Evolutionary conservation across 495 filamentous ascomycete genomes (phyloP).

Genomic region (Hypoxylon fragiforme): DNA sequence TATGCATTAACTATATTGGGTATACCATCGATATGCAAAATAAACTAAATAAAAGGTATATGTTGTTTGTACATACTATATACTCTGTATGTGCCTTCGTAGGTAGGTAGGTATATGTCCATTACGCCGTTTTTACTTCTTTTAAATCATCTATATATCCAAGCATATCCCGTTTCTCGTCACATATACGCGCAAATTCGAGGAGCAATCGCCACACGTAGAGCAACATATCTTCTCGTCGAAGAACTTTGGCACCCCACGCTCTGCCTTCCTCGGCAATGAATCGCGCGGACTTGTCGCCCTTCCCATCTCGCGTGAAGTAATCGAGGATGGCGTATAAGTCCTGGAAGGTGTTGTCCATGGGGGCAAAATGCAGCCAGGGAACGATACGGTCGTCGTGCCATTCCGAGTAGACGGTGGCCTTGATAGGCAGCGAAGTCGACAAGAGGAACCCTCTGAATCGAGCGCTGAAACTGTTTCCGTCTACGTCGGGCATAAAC

Average conservation of each 20-base stretch:
- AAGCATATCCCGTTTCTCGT: conserved; percentile 63
- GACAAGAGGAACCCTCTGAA: conserved; percentile 63
- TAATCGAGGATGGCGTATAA: conserved; percentile 71
- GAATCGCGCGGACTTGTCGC: conserved; percentile 39
- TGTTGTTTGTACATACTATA: not conserved
- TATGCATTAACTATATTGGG: not conserved
- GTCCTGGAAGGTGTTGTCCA: conserved; percentile 72
- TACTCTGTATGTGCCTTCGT: not conserved
- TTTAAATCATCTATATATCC: conserved; percentile 57
- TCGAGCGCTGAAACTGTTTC: conserved; percentile 65
- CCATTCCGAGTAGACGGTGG: conserved; percentile 68
- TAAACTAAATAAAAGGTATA: not conserved
- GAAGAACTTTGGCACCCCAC: conserved; percentile 68
- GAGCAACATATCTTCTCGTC: conserved; percentile 71
- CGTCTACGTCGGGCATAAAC: conserved; percentile 63
- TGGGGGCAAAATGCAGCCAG: conserved; percentile 68
- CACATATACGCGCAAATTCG: conserved; percentile 70
- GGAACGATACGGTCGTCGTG: conserved; percentile 63
- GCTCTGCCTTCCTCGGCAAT: conserved; percentile 65
- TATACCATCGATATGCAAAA: not conserved
- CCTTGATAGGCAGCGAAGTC: conserved; percentile 61
- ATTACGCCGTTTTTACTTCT: conserved; percentile 11
- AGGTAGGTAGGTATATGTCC: conserved; percentile 1
- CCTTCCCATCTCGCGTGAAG: conserved; percentile 57
- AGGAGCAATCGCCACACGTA: conserved; percentile 71